Conservation (phyloP, 139 green algal species). For the Microglena sp. region DNA sequence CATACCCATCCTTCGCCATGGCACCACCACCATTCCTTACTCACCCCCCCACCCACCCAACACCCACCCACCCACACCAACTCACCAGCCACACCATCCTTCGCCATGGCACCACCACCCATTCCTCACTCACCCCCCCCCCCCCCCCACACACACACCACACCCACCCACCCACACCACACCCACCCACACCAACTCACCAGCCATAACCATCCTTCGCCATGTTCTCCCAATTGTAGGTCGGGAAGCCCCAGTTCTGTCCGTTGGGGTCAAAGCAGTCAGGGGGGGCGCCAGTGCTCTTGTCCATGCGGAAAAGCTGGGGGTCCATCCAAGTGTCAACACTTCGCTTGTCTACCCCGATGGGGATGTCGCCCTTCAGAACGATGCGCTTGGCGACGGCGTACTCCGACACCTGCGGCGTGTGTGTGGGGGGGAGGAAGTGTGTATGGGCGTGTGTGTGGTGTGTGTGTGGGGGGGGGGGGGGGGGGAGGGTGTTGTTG, state of each 20-base stretch:
- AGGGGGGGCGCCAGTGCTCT: slow-evolving; percentile 53
- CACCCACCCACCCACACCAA: too few relatives aligned
- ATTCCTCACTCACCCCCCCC: too few relatives aligned
- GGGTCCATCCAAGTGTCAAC: slow-evolving; percentile 88
- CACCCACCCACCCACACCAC: not conserved
- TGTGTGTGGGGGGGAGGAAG: too few relatives aligned
- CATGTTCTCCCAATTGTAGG: slow-evolving; percentile 97
- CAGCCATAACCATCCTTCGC: slow-evolving; percentile 75
- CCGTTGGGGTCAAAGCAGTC: slow-evolving; percentile 54
- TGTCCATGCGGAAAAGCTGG: slow-evolving; percentile 84
- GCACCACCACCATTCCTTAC: too few relatives aligned
- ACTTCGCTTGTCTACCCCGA: slow-evolving; percentile 88
- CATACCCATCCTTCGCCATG: too few relatives aligned
- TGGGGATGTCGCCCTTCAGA: slow-evolving; percentile 95
- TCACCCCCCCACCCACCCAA: too few relatives aligned
- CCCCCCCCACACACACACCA: not conserved
- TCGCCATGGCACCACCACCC: too few relatives aligned
- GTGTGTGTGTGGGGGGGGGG: slow-evolving; percentile 9
- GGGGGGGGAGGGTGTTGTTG: too few relatives aligned
- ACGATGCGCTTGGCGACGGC: slow-evolving; percentile 54
- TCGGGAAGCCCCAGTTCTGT: slow-evolving; percentile 96
- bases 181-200: slow-evolving; percentile 16
- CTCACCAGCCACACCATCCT: too few relatives aligned
- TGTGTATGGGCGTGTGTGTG: too few relatives aligned
- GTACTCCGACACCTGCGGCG: slow-evolving; percentile 41